Evolutionary conservation across 805 yeast genomes (phyloP).

Genomic region (Limtongia smithiae): DNA sequence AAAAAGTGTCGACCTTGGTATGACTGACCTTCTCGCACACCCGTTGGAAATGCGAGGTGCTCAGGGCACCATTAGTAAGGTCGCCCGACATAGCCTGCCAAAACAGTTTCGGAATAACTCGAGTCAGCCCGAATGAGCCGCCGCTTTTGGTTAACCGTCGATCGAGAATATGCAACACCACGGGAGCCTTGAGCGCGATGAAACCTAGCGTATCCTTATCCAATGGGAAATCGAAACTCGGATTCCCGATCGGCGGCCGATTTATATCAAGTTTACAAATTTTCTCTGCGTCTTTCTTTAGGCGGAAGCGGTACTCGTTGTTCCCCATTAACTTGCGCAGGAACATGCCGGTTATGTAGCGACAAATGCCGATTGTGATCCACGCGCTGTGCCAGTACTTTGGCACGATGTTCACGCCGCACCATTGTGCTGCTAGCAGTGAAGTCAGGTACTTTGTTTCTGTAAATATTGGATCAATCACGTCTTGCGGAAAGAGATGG

Average conservation of each 20-base stretch:
- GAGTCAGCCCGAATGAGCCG: slow-evolving; percentile 82
- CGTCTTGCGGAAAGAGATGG: slow-evolving; percentile 64
- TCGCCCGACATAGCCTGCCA: slow-evolving; percentile 96
- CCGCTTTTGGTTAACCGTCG: slow-evolving; percentile 95
- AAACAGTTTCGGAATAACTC: slow-evolving; percentile 87
- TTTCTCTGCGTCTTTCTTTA: slow-evolving; percentile 60
- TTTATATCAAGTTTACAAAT: slow-evolving; percentile 74
- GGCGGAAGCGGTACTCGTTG: slow-evolving; percentile 72
- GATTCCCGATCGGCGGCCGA: slow-evolving; percentile 75
- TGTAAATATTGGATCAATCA: slow-evolving; percentile 73
- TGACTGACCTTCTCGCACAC: slow-evolving; percentile 95
- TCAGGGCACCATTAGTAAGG: slow-evolving; percentile 66
- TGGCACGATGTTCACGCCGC: slow-evolving; percentile 88
- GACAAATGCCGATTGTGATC: slow-evolving; percentile 83
- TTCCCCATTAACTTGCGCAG: slow-evolving; percentile 69
- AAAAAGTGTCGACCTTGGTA: slow-evolving; percentile 73
- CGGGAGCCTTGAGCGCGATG: slow-evolving; percentile 74
- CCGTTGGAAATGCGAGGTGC: slow-evolving; percentile 81
- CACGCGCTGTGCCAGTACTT: slow-evolving; percentile 74
- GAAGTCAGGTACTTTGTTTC: slow-evolving; percentile 66
- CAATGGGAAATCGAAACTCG: slow-evolving; percentile 63
- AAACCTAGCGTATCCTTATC: slow-evolving; percentile 61
- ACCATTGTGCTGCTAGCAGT: slow-evolving; percentile 84
- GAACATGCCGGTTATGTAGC: slow-evolving; percentile 75
- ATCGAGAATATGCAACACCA: slow-evolving; percentile 79